phyloP scores from a whole-genome alignment of 2,329 filamentous ascomycete genomes.

The Tolypocladium sp. region DNA sequence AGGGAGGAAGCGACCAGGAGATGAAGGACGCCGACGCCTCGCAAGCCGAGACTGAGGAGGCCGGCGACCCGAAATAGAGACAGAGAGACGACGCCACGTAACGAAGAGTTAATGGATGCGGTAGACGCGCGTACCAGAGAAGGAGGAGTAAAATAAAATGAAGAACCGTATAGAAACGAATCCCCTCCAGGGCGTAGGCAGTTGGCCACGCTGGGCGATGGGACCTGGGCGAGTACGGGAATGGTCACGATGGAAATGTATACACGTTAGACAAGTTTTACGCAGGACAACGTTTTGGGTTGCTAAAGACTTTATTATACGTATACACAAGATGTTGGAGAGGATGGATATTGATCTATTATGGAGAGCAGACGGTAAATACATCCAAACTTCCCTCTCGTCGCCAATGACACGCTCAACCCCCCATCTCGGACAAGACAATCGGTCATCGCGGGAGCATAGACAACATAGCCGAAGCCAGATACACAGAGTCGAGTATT shows the following conservation, averaged over 20 bases:
- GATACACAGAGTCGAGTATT: background rate
- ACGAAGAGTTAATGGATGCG: constrained; percentile 1
- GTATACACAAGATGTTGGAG: background rate
- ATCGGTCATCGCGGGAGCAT: background rate
- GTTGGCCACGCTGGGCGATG: background rate
- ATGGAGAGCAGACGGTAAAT: background rate
- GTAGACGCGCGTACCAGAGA: constrained; percentile 7
- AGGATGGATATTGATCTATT: background rate
- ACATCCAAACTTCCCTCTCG: background rate
- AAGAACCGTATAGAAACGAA: constrained; percentile 2
- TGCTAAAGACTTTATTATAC: background rate
- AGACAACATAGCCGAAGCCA: too few relatives aligned
- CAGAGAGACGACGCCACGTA: background rate
- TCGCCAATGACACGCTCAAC: background rate
- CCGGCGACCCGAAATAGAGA: constrained; percentile 25
- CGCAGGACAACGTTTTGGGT: background rate
- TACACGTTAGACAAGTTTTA: constrained; percentile 1
- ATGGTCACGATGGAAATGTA: constrained; percentile 3
- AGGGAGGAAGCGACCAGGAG: constrained; percentile 46
- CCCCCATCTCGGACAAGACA: background rate
- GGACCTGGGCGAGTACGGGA: background rate
- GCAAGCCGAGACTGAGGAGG: constrained; percentile 41
- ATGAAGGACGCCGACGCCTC: constrained; percentile 53
- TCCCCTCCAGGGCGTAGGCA: too few relatives aligned
- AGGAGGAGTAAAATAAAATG: constrained; percentile 6